Percentiles rank a stretch among this genome's conserved stretches.
Evolutionary conservation across 495 filamentous ascomycete genomes (phyloP).

Genomic region (Lasiosphaeria miniovina): DNA sequence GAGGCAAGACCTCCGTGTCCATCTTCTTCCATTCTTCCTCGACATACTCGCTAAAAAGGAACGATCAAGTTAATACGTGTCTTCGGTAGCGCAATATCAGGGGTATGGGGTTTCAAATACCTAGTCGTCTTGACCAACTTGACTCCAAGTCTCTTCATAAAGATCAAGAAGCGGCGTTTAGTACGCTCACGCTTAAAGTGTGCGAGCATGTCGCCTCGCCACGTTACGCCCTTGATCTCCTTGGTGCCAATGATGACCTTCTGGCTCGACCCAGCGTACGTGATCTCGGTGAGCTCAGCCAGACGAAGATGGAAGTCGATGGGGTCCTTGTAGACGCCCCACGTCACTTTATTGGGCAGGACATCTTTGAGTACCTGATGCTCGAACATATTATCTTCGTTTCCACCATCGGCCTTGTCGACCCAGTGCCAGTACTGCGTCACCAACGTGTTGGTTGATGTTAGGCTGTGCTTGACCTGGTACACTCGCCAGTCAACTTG

Average conservation of each 20-base stretch:
- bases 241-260: slow-evolving; percentile 34
- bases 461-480: slow-evolving; percentile 41
- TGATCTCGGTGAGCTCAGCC: slow-evolving; percentile 38
- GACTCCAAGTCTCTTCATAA: slow-evolving; percentile 38
- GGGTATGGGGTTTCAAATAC: slow-evolving; percentile 24
- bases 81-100: background rate
- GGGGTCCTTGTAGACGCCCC: slow-evolving; percentile 46
- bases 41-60: slow-evolving; percentile 15
- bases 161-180: slow-evolving; percentile 44
- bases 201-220: slow-evolving; percentile 37
- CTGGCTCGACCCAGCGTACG: slow-evolving; percentile 28
- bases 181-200: slow-evolving; percentile 46
- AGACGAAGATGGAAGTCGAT: slow-evolving; percentile 42
- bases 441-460: slow-evolving; percentile 37
- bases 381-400: slow-evolving; percentile 36
- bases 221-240: slow-evolving; percentile 16
- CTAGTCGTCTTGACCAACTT: slow-evolving; percentile 30
- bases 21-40: slow-evolving; percentile 18
- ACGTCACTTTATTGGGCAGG: slow-evolving; percentile 31
- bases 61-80: background rate
- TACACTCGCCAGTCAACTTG: slow-evolving; percentile 44
- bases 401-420: slow-evolving; percentile 14
- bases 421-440: slow-evolving; percentile 53
- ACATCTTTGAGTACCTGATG: slow-evolving; percentile 47
- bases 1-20: slow-evolving; percentile 20